Evolutionary conservation across 2,329 filamentous ascomycete species (phyloP), one percentile per base, ranked within the genome.

Genomic region (Hirsutella rhossiliensis): DNA sequence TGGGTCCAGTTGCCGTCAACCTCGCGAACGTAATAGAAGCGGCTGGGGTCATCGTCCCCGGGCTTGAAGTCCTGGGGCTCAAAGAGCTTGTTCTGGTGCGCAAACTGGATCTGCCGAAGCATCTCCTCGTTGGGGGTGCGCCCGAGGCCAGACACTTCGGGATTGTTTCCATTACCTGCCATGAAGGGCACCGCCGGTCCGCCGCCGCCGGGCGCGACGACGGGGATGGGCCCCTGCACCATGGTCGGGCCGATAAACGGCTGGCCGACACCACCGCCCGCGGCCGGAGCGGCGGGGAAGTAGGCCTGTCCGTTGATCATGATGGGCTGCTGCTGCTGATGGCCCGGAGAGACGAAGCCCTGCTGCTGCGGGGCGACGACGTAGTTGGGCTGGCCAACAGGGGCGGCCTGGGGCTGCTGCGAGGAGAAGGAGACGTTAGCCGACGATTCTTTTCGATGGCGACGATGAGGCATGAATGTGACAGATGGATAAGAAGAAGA

Each of bases 21-120:
- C 62, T 82, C 76, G 45, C 75, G 72, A 52, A 73, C 69, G 63
- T 71, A 76, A 62, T 81, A 82, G 63, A 76, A 73, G 48, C 76
- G 75, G 38, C 67, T 68, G 34, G 73, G 71, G 59, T 80, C 72
- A 50, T 77, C 71, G 54, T 81, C 77, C 18, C 69, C 67, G 2
- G 78, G 78, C 60, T 78, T 76, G 56, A 80, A 77, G 52, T 80
- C 76, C 64, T 81, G 76, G 15, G 73, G 69, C 57, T 76, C 70
- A 50, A 72, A 68, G 50, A 73, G 62, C 51, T 66, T 65, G 57
- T 72, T 73, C 49, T 63, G 58, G 47, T 68, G 55, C n/a, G 72
- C 69, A 49, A 72, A 67, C 52, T 72, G 62, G 38, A 67, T 57
- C 55, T 73, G 69, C 45, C 71, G 66, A 18, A 68, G 56, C 30